Percentiles rank a stretch among this genome's conserved stretches.
Evolutionary conservation across 2,329 filamentous ascomycete genomes (phyloP).

Genomic region (Pseudophaeomoniella oleicola): DNA sequence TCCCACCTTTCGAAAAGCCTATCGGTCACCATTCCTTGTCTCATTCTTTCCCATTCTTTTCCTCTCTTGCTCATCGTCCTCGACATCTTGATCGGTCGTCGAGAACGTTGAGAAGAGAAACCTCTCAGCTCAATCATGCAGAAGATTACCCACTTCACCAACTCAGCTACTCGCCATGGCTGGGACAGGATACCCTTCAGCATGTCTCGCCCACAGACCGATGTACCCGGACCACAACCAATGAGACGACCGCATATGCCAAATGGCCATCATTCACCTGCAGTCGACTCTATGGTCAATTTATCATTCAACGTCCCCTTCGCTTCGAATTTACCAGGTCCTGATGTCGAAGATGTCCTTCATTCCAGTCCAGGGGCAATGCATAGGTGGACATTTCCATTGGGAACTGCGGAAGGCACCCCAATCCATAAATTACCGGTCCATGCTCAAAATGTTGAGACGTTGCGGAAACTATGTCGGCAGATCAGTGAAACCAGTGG

Average conservation of each 20-base stretch:
- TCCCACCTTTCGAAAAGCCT: background rate
- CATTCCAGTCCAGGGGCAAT: constrained; percentile 82
- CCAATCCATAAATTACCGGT: constrained; percentile 84
- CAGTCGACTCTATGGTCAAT: constrained; percentile 66
- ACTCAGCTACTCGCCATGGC: constrained; percentile 47
- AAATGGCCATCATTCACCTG: constrained; percentile 32
- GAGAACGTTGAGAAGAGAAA: constrained; percentile 12
- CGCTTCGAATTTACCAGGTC: constrained; percentile 78
- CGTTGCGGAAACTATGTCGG: constrained; percentile 63
- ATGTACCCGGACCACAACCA: constrained; percentile 34
- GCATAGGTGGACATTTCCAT: constrained; percentile 84
- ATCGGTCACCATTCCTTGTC: background rate
- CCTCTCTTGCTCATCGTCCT: background rate
- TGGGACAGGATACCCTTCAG: constrained; percentile 54
- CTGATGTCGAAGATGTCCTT: constrained; percentile 86
- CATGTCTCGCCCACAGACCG: constrained; percentile 45
- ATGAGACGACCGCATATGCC: constrained; percentile 39
- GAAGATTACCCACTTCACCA: constrained; percentile 55
- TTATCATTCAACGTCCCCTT: constrained; percentile 97
- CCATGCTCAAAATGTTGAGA: constrained; percentile 72
- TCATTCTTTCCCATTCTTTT: background rate
- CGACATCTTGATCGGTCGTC: constrained; percentile 5
- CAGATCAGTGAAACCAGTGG: constrained; percentile 57
- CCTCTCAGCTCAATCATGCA: constrained; percentile 35
- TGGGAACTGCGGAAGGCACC: constrained; percentile 69